A percentile compares a stretch with the other conserved stretches of the same genome.
Evolutionary conservation across 2,329 filamentous ascomycete genomes (phyloP).

Genomic region (Exophiala spinifera): DNA sequence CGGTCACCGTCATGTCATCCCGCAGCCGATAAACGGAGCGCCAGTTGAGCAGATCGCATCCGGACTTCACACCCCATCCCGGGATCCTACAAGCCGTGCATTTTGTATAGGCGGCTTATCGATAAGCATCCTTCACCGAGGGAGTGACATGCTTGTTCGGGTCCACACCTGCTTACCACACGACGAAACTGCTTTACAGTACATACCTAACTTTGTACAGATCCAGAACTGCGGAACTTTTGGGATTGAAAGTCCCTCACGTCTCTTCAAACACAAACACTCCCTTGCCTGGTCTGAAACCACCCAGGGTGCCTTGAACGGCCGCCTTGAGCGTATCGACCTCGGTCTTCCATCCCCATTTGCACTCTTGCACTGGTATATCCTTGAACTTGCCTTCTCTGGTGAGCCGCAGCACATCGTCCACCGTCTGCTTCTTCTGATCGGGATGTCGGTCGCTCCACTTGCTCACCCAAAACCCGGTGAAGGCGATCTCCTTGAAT

Average conservation of each 20-base stretch:
- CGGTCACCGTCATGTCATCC: too few relatives aligned
- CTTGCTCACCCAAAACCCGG: conserved; percentile 90
- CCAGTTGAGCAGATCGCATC: too few relatives aligned
- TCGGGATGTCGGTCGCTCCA: conserved; percentile 76
- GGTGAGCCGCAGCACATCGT: conserved; percentile 75
- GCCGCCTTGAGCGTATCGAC: conserved; percentile 66
- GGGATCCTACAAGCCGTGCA: too few relatives aligned
- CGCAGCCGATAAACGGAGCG: too few relatives aligned
- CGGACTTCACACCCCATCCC: too few relatives aligned
- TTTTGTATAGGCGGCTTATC: too few relatives aligned
- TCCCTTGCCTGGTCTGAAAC: conserved; percentile 83
- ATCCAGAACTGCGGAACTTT: too few relatives aligned
- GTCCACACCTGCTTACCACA: too few relatives aligned
- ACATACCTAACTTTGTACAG: too few relatives aligned
- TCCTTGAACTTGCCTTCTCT: conserved; percentile 75
- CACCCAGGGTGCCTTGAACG: conserved; percentile 77
- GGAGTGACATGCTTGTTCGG: too few relatives aligned
- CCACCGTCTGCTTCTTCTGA: conserved; percentile 75
- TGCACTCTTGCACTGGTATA: conserved; percentile 74
- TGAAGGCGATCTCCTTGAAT: conserved; percentile 85
- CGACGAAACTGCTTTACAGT: too few relatives aligned
- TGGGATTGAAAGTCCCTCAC: neutral
- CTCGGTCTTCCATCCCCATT: conserved; percentile 79
- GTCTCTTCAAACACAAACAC: conserved; percentile 72
- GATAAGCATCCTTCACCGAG: too few relatives aligned